Conservation (phyloP, 371 early-diverging fungal species). For the Apophysomyces ossiformis region DNA sequence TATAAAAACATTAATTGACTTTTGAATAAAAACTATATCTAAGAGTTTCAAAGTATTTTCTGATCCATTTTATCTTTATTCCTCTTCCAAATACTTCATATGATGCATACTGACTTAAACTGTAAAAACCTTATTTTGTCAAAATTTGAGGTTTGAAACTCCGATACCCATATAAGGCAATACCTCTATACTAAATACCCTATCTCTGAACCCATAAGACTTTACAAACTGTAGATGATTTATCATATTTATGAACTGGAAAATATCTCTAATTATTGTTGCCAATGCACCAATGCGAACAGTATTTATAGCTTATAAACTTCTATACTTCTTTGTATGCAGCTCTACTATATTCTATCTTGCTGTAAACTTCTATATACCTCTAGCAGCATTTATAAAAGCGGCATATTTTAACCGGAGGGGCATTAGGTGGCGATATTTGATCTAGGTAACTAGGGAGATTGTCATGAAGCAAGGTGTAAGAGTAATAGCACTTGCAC, state of each 20-base stretch:
- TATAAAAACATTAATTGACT: too few species aligned
- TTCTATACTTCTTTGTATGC: not conserved
- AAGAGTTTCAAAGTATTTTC: too few species aligned
- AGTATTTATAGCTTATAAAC: not conserved
- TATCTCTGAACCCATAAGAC: not conserved
- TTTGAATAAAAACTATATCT: too few species aligned
- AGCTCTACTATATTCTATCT: not conserved
- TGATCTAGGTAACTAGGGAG: not conserved
- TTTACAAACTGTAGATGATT: not conserved
- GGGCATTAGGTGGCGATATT: not conserved
- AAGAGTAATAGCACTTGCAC: not conserved
- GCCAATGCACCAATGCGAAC: not conserved
- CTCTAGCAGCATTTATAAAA: slow-evolving; percentile 14
- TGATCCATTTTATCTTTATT: too few species aligned
- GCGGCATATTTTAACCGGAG: not conserved
- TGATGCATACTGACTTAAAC: not conserved
- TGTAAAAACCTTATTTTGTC: not conserved
- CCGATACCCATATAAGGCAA: not conserved
- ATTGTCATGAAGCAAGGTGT: not conserved
- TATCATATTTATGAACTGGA: not conserved
- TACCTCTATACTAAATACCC: not conserved
- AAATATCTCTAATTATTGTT: not conserved
- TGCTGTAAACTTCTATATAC: slow-evolving; percentile 11
- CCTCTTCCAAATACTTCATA: not conserved
- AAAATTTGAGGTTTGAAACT: not conserved